Conservation (phyloP, 129 eudicot species). For the Tagetes erecta region DNA sequence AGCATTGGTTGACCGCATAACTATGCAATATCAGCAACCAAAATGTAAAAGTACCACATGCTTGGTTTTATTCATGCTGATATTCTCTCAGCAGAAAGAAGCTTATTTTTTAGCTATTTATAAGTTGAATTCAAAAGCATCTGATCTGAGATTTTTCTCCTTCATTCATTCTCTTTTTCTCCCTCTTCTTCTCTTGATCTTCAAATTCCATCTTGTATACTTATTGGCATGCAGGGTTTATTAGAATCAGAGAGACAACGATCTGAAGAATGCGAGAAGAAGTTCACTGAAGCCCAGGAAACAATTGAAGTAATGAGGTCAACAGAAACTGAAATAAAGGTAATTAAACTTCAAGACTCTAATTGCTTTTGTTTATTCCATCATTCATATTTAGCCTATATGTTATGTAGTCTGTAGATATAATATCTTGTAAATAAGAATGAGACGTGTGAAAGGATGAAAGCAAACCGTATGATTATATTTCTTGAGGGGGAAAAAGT, state of each 20-base stretch:
- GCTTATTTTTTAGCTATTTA: constrained; percentile 12
- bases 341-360: constrained; percentile 56
- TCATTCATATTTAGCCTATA: neutral
- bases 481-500: constrained; percentile 2
- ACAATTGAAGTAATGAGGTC: constrained; percentile 65
- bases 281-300: constrained; percentile 54
- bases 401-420: constrained; percentile 1
- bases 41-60: neutral
- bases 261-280: constrained; percentile 75
- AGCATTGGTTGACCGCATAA: neutral
- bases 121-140: neutral
- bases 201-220: constrained; percentile 13
- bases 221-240: constrained; percentile 42
- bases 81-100: neutral
- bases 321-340: constrained; percentile 76
- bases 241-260: constrained; percentile 71
- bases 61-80: neutral
- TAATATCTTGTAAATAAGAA: neutral
- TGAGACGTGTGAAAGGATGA: constrained; percentile 1
- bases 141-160: neutral
- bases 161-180: neutral
- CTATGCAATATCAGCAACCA: neutral
- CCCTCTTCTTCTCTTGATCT: constrained; percentile 13
- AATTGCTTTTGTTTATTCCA: constrained; percentile 2
- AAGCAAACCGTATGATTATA: constrained; percentile 2